Evolutionary conservation across 2,329 filamentous ascomycete genomes (phyloP).

Genomic region (Rhynchosporium secalis): DNA sequence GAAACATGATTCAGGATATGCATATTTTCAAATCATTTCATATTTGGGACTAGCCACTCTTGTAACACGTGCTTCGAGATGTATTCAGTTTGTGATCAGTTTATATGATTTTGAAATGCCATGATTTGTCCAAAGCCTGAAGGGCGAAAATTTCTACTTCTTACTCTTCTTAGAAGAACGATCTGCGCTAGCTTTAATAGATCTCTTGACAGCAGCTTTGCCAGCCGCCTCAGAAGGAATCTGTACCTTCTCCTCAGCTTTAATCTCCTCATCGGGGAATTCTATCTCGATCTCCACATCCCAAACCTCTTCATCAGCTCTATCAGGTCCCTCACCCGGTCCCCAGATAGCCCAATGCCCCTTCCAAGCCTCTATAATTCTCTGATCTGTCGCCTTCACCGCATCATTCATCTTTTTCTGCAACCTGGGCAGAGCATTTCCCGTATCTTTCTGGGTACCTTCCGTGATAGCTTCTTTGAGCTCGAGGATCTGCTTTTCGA

Average conservation of each 20-base stretch:
- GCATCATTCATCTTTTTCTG: slow-evolving; percentile 18
- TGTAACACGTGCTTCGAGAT: too few species aligned
- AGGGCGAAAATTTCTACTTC: not conserved
- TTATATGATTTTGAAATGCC: not conserved
- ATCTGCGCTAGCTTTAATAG: not conserved
- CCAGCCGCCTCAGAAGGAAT: too few species aligned
- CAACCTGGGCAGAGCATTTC: slow-evolving; percentile 21
- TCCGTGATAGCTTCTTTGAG: slow-evolving; percentile 22
- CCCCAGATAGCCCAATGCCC: slow-evolving; percentile 37
- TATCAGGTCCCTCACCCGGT: slow-evolving; percentile 14
- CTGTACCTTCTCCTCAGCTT: not conserved
- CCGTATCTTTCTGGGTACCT: slow-evolving; percentile 23
- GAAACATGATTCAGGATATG: not conserved
- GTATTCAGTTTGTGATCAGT: not conserved
- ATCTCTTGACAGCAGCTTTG: not conserved
- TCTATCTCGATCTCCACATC: slow-evolving; percentile 7
- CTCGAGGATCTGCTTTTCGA: slow-evolving; percentile 28
- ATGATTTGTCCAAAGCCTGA: not conserved
- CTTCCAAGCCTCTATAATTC: slow-evolving; percentile 28
- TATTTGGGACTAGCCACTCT: too few species aligned
- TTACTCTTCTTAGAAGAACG: not conserved
- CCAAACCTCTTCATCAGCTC: not conserved
- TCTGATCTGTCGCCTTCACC: slow-evolving; percentile 19
- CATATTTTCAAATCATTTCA: not conserved
- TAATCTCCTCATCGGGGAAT: not conserved